Base-by-base conservation (phyloP, 2,329 filamentous ascomycete genomes). In the Didymella glomerata region DNA sequence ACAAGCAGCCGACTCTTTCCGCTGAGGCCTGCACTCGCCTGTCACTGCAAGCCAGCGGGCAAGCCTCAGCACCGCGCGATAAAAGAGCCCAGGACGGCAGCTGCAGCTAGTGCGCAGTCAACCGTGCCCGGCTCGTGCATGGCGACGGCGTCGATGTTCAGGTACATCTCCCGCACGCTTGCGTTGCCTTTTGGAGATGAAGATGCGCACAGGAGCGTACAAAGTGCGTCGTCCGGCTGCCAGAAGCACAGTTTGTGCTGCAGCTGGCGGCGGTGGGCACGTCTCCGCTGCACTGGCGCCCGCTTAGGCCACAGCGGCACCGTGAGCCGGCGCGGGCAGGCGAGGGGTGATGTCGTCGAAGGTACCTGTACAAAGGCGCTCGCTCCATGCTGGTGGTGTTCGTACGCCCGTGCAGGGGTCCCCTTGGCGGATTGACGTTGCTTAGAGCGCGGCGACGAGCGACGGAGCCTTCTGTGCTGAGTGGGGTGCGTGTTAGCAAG, bases 161-260 rank as follows among this genome's bases (percentile, higher is more conserved):
- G 65, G 71, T 68, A 68, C 71, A 71, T 73, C 69, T 70, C 70
- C 70, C 68, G 71, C 52, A 53, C 56, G 47, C 54, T 62, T 56
- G 60, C 48, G 24, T 45, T 57, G 48, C 46, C 42, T 25, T 44
- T 49, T 54, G 48, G 52, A 55, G 49, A 47, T 18, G 46, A 44
- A 18, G 40, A 50, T 24, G 53, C 28, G 38, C 51, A 42, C 47
- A 45, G 38, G 25, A 36, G 22, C 9, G 30, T 2, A 38, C n/a
- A n/a, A 28, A 13, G 9, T 30, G 11, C 27, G 36, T 18, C 22
- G 18, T 7, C 16, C 18, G 45, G 24, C 27, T 32, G 32, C 14
- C 28, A 30, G 50, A 30, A 30, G 42, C 30, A 34, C 41, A 27
- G 18, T 40, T 6, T 38, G 32, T 22, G 41, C 20, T 32, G 42